A percentile compares a stretch with the other conserved stretches of the same genome.
These are phyloP conservation scores for Phytopythium chamaehyphon DNA, from an alignment of 352 stramenopile genomes.

Conservation along the genomic window DNA sequence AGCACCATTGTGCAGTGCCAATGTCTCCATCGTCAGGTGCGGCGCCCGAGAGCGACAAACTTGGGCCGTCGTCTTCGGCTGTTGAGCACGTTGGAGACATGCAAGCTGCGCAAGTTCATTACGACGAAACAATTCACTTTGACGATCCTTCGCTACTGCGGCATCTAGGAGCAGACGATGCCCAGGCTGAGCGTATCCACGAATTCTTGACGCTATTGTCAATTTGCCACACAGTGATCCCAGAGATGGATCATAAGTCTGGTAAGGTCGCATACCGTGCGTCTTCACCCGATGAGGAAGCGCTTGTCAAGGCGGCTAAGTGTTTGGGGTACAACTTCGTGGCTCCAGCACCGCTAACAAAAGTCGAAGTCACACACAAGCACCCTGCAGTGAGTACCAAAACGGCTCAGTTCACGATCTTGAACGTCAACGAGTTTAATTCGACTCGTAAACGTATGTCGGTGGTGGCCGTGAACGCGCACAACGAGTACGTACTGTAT, in stretches of 20 bases:
- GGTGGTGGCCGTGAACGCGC: constrained; percentile 81
- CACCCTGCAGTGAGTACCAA: constrained; percentile 4
- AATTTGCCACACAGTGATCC: constrained; percentile 67
- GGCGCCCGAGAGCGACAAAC: constrained; percentile 1
- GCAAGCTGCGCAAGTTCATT: constrained; percentile 41
- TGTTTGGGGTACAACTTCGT: constrained; percentile 61
- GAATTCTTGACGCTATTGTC: constrained; percentile 59
- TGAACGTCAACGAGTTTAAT: constrained; percentile 85
- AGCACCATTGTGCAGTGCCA: neutral
- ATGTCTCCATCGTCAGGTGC: constrained; percentile 2
- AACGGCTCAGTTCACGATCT: constrained; percentile 33
- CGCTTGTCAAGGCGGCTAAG: constrained; percentile 55
- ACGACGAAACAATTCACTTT: constrained; percentile 47
- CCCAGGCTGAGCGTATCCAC: constrained; percentile 33
- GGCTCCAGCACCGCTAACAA: constrained; percentile 38
- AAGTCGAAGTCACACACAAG: constrained; percentile 50
- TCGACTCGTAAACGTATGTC: constrained; percentile 98
- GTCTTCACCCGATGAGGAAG: constrained; percentile 67
- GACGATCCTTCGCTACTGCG: constrained; percentile 41
- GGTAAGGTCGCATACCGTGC: constrained; percentile 36
- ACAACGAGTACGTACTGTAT: constrained; percentile 52
- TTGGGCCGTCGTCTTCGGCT: neutral
- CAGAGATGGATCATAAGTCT: constrained; percentile 59
- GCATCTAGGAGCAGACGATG: constrained; percentile 27
- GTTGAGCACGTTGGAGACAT: constrained; percentile 9